These are phyloP conservation scores for Phytophthora hibernalis DNA, from an alignment of 352 stramenopile genomes.

Conservation along the genomic window DNA sequence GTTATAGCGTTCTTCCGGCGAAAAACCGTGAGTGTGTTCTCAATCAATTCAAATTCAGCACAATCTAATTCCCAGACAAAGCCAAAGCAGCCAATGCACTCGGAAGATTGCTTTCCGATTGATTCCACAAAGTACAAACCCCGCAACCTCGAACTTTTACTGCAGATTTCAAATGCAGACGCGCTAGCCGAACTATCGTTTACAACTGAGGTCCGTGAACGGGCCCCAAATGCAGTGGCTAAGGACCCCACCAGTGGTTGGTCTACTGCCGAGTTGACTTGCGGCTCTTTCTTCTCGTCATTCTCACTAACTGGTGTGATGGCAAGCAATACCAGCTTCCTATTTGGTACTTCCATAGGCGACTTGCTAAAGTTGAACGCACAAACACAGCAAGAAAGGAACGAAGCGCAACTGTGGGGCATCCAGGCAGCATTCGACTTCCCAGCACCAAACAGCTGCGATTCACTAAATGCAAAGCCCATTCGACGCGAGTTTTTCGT, in stretches of 20 bases:
- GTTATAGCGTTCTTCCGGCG: constrained; percentile 37
- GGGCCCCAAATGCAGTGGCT: constrained; percentile 16
- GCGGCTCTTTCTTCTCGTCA: constrained; percentile 35
- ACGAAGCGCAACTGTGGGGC: background rate
- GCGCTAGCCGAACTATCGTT: constrained; percentile 32
- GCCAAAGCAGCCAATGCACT: constrained; percentile 28
- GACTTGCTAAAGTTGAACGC: constrained; percentile 51
- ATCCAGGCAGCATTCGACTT: constrained; percentile 47
- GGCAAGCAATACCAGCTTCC: constrained; percentile 13
- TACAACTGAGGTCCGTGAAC: constrained; percentile 28
- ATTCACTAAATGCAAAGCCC: constrained; percentile 5
- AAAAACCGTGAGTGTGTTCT: constrained; percentile 15
- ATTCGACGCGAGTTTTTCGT: constrained; percentile 50
- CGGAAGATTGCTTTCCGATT: constrained; percentile 44
- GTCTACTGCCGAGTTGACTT: constrained; percentile 27
- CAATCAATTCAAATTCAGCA: constrained; percentile 9
- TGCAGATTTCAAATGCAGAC: constrained; percentile 26
- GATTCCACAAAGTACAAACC: constrained; percentile 50
- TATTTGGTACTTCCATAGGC: constrained; percentile 41
- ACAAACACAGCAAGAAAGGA: background rate
- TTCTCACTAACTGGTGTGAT: constrained; percentile 24
- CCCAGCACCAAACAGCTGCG: constrained; percentile 5
- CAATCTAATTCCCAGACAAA: constrained; percentile 12
- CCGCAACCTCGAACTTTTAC: constrained; percentile 33
- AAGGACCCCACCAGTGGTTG: constrained; percentile 17